Base-by-base conservation (phyloP, 176 grass and related monocot species). In the Cenchrus americanus region DNA sequence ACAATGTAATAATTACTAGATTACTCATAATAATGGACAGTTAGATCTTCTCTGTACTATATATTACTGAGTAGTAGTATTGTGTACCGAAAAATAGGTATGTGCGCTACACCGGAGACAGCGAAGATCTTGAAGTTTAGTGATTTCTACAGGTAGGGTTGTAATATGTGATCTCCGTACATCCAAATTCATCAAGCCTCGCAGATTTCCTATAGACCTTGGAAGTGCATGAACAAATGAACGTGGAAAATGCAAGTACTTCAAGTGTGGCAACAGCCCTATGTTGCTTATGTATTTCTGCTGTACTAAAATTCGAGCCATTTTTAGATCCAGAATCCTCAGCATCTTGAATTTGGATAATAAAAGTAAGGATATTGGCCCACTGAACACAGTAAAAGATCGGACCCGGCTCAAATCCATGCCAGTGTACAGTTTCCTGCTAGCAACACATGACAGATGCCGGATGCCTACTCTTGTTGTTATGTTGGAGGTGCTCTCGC, bases 141-240 rank as follows among this genome's bases (percentile, higher is more conserved):
- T 47, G 4, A 86, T 73, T 43, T 80, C 59, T 17, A 1, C 0
- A 57, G 77, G 15, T 26, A 86, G 6, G 2, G 30, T 42, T 14
- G n/a, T 0, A 5, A 73, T 6, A 2, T 0, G 0, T 30, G 54
- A 62, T 0, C 0, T 0, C 8, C 3, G 0, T 3, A 80, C 1
- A 4, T 73, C 46, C 5, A 80, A 6, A 53, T 3, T 55, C 14
- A 21, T 47, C 4, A 86, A 72, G 0, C 26, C 5, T 63, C 12
- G 27, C 1, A 86, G 21, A 0, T 79, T 53, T 5, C 27, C 14
- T 14, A 79, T 79, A 1, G 14, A 80, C 26, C 57, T 72, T 13
- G 84, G 55, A 72, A 80, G 19, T 14, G 76, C 9, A 80, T 72
- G 51, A 49, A 72, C 8, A 63, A 4, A 9, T 44, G 43, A 44